A percentile compares a stretch with the other conserved stretches of the same genome.
phyloP scores from a whole-genome alignment of 2,329 filamentous ascomycete species.

The Cladophialophora chaetospira region DNA sequence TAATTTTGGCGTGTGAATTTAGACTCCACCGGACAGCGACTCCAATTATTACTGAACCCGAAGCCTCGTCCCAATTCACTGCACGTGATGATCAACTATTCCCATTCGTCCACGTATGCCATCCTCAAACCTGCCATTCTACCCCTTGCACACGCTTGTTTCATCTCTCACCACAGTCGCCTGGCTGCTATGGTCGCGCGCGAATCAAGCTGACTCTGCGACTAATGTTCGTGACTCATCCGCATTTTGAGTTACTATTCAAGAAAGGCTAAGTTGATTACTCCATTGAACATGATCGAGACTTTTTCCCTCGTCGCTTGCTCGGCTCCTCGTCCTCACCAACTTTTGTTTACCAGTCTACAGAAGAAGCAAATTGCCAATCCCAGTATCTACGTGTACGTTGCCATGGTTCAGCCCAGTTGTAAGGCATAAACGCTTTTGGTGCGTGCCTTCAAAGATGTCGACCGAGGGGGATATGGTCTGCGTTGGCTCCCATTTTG shows the following conservation, averaged over 20 bases:
- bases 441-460: not conserved
- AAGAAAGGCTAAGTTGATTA: no score
- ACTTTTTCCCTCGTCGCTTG: no score
- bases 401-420: no score
- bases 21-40: slow-evolving; percentile 14
- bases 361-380: no score
- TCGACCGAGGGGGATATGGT: not conserved
- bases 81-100: not conserved
- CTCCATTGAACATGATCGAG: no score
- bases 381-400: no score
- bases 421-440: no score
- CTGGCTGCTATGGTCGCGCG: not conserved
- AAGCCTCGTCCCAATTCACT: not conserved
- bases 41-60: slow-evolving; percentile 6
- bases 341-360: no score
- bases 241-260: no score
- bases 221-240: not conserved
- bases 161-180: slow-evolving; percentile 9
- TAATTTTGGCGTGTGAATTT: slow-evolving; percentile 14
- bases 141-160: slow-evolving; percentile 15
- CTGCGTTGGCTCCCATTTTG: not conserved
- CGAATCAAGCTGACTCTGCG: not conserved
- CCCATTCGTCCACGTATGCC: slow-evolving; percentile 19
- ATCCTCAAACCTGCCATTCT: not conserved
- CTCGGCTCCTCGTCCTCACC: no score